A percentile compares a stretch with the other conserved stretches of the same genome.
Evolutionary conservation across 2,329 filamentous ascomycete genomes (phyloP).

Genomic region (Thelonectria blattea): DNA sequence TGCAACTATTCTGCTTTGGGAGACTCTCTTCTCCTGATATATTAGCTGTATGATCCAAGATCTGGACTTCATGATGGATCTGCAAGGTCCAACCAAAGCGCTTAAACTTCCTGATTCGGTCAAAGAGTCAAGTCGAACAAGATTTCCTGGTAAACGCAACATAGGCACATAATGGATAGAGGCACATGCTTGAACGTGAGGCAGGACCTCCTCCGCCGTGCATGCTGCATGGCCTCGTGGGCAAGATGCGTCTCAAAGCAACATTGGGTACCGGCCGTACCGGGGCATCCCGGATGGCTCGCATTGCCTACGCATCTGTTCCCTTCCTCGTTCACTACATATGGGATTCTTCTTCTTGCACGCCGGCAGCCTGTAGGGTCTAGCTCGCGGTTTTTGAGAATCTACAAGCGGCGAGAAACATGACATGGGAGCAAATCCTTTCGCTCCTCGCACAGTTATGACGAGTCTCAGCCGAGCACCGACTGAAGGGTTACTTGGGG

Average conservation of each 20-base stretch:
- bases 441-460: background rate
- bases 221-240: background rate
- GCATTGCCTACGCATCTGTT: background rate
- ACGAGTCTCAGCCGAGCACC: too few relatives aligned
- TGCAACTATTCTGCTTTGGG: background rate
- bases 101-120: background rate
- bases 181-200: background rate
- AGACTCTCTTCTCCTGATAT: background rate
- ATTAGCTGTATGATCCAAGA: constrained; percentile 3
- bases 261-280: background rate
- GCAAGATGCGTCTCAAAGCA: background rate
- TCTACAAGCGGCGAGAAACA: background rate
- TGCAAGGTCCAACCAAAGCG: background rate
- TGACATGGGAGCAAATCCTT: background rate
- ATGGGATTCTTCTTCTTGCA: constrained; percentile 11
- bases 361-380: background rate
- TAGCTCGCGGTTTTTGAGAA: background rate
- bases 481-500: too few relatives aligned
- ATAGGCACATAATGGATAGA: background rate
- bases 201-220: background rate
- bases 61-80: constrained; percentile 3
- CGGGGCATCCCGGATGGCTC: background rate
- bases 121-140: background rate
- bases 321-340: too few relatives aligned
- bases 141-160: background rate